phyloP scores from a whole-genome alignment of 225 moss, liverwort and hornwort genomes.

The Asterella californica region DNA sequence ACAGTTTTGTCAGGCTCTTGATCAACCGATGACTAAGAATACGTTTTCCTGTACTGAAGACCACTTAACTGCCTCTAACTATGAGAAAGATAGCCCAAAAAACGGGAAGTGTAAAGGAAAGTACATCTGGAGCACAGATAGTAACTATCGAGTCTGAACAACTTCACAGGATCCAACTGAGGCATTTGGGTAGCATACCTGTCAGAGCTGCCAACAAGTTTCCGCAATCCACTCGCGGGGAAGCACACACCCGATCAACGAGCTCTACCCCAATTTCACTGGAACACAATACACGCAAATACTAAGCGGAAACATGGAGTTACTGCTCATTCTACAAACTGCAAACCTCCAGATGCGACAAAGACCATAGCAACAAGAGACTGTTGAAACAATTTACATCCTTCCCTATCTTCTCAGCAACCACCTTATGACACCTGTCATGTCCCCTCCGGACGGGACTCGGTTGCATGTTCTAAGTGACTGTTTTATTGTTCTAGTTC shows the following conservation, averaged over 20 bases:
- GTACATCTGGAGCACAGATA: background rate
- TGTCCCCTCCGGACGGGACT: background rate
- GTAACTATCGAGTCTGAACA: background rate
- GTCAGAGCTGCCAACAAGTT: slow-evolving; percentile 76
- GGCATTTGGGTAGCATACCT: slow-evolving; percentile 20
- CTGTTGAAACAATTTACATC: background rate
- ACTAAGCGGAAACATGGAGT: background rate
- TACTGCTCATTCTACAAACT: background rate
- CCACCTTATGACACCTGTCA: background rate
- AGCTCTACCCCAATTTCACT: slow-evolving; percentile 71
- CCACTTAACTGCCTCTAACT: background rate
- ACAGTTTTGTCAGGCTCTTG: background rate
- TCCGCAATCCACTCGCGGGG: slow-evolving; percentile 67
- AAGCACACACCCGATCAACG: slow-evolving; percentile 65
- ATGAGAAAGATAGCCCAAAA: background rate
- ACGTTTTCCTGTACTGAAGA: background rate
- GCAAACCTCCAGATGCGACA: too few relatives aligned
- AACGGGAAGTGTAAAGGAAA: background rate
- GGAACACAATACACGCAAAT: background rate
- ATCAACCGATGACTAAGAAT: background rate
- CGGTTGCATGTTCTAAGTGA: too few relatives aligned
- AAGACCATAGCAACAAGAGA: background rate
- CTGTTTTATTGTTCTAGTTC: too few relatives aligned
- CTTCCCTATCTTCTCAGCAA: background rate
- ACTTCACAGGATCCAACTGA: background rate